Evolutionary conservation across 2,329 filamentous ascomycete species (phyloP).

Genomic region (Biscogniauxia mediterranea): DNA sequence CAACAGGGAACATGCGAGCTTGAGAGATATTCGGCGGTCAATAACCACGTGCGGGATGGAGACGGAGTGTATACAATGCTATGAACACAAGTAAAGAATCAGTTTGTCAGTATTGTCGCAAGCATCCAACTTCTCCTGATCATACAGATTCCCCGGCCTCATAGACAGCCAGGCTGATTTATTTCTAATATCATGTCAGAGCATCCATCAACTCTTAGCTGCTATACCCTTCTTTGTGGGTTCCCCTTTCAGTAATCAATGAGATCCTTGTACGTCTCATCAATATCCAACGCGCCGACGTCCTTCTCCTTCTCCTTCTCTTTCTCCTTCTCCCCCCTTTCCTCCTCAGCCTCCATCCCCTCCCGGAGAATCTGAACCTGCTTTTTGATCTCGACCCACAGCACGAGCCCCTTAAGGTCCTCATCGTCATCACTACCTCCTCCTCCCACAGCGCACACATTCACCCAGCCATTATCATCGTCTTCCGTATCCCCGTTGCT

Average conservation of each 20-base stretch:
- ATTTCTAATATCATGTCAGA: not conserved
- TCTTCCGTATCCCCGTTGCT: conserved; percentile 31
- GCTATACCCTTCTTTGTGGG: not conserved
- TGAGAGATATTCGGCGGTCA: too few relatives aligned
- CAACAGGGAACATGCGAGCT: too few relatives aligned
- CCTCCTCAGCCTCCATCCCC: conserved; percentile 48
- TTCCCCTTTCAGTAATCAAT: not conserved
- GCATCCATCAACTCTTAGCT: too few relatives aligned
- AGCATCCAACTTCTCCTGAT: too few relatives aligned
- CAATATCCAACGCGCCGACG: not conserved
- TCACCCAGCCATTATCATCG: conserved; percentile 39
- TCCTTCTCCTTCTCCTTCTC: not conserved
- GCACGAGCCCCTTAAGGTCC: conserved; percentile 47
- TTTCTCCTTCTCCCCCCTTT: not conserved
- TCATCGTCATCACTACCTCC: conserved; percentile 29
- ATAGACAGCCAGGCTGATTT: too few relatives aligned
- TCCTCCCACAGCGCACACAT: conserved; percentile 18
- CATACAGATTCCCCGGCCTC: too few relatives aligned
- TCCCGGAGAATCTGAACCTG: conserved; percentile 60
- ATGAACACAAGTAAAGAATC: too few relatives aligned
- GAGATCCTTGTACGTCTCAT: not conserved
- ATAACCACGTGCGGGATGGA: too few relatives aligned
- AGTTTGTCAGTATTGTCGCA: too few relatives aligned
- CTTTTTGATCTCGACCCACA: conserved; percentile 63
- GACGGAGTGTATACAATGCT: too few relatives aligned